Evolutionary conservation across 108 stramenopile species (phyloP), one percentile per base, ranked within the genome.

Genomic region (Seminavis robusta): DNA sequence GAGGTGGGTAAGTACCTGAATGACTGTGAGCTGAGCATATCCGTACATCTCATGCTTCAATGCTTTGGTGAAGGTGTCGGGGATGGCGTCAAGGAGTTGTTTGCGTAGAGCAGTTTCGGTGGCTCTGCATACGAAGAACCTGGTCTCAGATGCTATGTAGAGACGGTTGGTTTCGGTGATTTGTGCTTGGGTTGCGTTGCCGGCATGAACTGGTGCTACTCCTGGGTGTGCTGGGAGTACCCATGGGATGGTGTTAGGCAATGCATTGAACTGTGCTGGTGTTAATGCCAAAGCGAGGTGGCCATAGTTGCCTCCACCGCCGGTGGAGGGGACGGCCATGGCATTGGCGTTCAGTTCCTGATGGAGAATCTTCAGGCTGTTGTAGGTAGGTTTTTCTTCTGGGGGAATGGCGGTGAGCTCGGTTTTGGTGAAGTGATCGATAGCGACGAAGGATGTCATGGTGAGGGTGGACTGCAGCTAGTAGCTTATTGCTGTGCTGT

Each of bases 261-360:
- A n/a, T n/a, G n/a, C n/a, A n/a, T n/a, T n/a, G n/a, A n/a, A n/a
- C n/a, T n/a, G n/a, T 2, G 60, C 44, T 3, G 31, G 33, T 23
- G 40, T 15, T n/a, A 62, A 13, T 19, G 30, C 32, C 16, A 62
- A 15, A 2, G 32, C 62, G 25, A 62, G 47, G 30, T 56, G 49
- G 15, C 69, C 69, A 25, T 56, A 33, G 4, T 31, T 4, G 28
- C 69, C 69, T 4, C 62, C 67, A 9, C 67, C 67, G 1, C 24
- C 24, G 27, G n/a, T 42, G 42, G 62, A 56, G 33, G 69, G 62
- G 1, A 71, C 41, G 29, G 55, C 40, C 5, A 24, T 41, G 17
- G 67, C 67, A 32, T 69, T 69, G 46, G 59, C 48, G 16, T 39
- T 59, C 28, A 66, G 23, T 50, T 51, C 47, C n/a, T n/a, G n/a